Conservation (phyloP, 1,284 basidiomycete species). For the Apiotrichum gamsii region DNA sequence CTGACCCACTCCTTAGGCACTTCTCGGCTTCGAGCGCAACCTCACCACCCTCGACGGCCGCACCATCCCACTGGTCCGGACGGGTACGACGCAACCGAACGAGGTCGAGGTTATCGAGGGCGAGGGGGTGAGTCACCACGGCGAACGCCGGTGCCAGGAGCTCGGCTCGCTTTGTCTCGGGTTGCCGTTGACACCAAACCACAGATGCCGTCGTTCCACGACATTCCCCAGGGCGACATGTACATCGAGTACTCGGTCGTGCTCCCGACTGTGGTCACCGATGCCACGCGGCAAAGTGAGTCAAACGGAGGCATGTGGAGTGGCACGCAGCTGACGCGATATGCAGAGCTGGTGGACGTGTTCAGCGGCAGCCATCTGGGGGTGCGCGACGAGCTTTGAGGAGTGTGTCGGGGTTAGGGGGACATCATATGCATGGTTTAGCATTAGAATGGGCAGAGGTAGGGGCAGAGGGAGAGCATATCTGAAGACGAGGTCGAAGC, state of each 20-base stretch:
- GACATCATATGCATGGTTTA: not conserved
- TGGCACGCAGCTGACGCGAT: not conserved
- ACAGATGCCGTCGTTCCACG: slow-evolving; percentile 66
- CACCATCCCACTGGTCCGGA: slow-evolving; percentile 61
- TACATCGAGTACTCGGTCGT: slow-evolving; percentile 88
- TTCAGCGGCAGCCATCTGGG: slow-evolving; percentile 3
- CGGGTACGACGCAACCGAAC: slow-evolving; percentile 85
- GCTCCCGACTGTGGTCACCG: slow-evolving; percentile 63
- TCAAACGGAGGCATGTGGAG: not conserved
- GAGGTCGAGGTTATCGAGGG: slow-evolving; percentile 77
- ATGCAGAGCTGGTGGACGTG: slow-evolving; percentile 11
- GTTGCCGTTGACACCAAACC: not conserved
- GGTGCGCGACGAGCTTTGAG: slow-evolving; percentile 8
- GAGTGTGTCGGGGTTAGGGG: not conserved
- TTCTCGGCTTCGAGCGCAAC: slow-evolving; percentile 55
- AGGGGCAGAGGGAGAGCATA: too few species aligned
- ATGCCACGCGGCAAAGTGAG: slow-evolving; percentile 62
- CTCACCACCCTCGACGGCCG: slow-evolving; percentile 85
- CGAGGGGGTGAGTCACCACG: slow-evolving; percentile 57
- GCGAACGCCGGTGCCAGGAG: too few species aligned
- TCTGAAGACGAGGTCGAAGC: too few species aligned
- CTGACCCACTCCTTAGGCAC: slow-evolving; percentile 32
- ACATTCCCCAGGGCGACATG: slow-evolving; percentile 65
- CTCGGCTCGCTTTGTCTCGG: not conserved
- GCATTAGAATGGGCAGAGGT: not conserved